phyloP scores from a whole-genome alignment of 495 filamentous ascomycete genomes.

The Aspergillus taichungensis region DNA sequence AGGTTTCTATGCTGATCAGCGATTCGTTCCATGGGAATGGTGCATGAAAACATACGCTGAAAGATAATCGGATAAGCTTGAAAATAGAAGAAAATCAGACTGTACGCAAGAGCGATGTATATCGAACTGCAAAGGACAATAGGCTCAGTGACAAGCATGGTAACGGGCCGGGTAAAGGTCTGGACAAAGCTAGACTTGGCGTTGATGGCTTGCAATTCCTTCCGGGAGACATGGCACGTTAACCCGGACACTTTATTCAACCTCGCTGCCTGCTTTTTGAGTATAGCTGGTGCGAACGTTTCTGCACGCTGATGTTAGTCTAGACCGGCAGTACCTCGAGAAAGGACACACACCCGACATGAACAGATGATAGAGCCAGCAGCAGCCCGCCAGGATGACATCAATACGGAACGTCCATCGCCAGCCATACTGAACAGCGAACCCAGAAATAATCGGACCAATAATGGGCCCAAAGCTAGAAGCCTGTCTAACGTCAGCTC shows the following conservation, averaged over 20 bases:
- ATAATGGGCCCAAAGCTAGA: slow-evolving; percentile 59
- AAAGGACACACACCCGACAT: slow-evolving; percentile 33
- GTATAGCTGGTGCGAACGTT: slow-evolving; percentile 65
- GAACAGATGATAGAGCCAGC: slow-evolving; percentile 33
- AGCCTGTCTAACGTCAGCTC: slow-evolving; percentile 30
- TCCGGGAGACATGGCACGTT: slow-evolving; percentile 23
- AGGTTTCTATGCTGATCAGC: slow-evolving; percentile 13
- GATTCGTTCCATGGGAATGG: neutral
- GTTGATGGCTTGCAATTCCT: slow-evolving; percentile 32
- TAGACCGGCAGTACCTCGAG: neutral
- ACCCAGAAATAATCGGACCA: slow-evolving; percentile 61
- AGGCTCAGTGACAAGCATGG: slow-evolving; percentile 45
- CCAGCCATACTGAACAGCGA: slow-evolving; percentile 49
- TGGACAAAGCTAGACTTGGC: slow-evolving; percentile 31
- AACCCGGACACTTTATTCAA: slow-evolving; percentile 52
- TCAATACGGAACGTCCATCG: slow-evolving; percentile 58
- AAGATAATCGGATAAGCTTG: slow-evolving; percentile 61
- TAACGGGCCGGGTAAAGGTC: slow-evolving; percentile 41
- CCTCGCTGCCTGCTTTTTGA: slow-evolving; percentile 53
- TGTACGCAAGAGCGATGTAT: slow-evolving; percentile 61
- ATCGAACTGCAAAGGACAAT: slow-evolving; percentile 59
- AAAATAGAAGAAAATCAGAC: slow-evolving; percentile 67
- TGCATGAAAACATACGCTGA: slow-evolving; percentile 18
- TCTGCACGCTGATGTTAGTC: slow-evolving; percentile 19
- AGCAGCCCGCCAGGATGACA: slow-evolving; percentile 46